Evolutionary conservation across 768 basidiomycete genomes (phyloP).

Genomic region (Thelephora ganbajun): DNA sequence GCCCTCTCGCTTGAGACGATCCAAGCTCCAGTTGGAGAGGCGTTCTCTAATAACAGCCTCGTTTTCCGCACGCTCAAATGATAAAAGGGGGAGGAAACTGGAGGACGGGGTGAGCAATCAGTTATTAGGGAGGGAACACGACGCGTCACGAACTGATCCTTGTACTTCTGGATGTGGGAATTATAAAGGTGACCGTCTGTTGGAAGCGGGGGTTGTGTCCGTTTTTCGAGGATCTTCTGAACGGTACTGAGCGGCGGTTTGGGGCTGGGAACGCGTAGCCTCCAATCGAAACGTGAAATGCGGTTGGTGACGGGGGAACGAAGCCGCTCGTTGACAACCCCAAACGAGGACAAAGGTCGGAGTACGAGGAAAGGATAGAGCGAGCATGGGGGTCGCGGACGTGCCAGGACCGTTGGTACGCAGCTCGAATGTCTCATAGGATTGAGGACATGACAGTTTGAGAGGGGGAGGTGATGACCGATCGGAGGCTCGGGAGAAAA

Average conservation of each 20-base stretch:
- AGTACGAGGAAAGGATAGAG: too few relatives aligned
- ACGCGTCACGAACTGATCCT: conserved; percentile 29
- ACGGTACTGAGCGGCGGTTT: conserved; percentile 6
- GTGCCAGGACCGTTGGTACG: too few relatives aligned
- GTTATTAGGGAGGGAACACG: background rate
- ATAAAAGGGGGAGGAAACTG: conserved; percentile 34
- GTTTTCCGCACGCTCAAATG: conserved; percentile 51
- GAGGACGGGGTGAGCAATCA: background rate
- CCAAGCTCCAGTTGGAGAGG: conserved; percentile 51
- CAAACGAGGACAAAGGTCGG: too few relatives aligned
- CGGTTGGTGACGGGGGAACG: background rate
- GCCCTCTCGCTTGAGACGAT: conserved; percentile 50
- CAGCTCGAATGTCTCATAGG: too few relatives aligned
- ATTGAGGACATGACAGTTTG: too few relatives aligned
- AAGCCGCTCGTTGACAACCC: too few relatives aligned
- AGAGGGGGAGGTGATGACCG: too few relatives aligned
- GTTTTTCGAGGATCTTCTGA: conserved; percentile 24
- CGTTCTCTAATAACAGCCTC: conserved; percentile 47
- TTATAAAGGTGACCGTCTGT: conserved; percentile 28
- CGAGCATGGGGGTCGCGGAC: too few relatives aligned
- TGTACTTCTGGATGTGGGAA: conserved; percentile 38
- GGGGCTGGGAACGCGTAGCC: conserved; percentile 22
- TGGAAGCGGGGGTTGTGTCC: conserved; percentile 18
- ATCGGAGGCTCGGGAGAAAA: too few relatives aligned
- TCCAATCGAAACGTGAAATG: conserved; percentile 44